Base-by-base conservation (phyloP, 1,139 yeast species). In the Protomyces macrosporus region DNA sequence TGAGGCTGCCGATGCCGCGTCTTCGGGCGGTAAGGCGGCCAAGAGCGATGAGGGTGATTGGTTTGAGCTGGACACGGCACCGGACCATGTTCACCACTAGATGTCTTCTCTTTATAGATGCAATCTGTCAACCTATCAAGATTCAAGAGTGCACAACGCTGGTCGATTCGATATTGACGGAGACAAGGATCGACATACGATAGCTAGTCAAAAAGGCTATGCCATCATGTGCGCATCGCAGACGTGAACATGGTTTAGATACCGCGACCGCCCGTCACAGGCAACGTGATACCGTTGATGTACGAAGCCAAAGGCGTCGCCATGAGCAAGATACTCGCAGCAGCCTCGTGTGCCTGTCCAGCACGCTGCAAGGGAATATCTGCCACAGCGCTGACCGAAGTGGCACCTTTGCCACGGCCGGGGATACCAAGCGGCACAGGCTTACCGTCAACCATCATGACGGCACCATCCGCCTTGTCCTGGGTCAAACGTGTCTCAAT, bases 171-270 rank as follows among this genome's bases (percentile, higher is more conserved):
- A 23, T 23, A 23, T 23, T 23, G 23, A 23, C 23, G 2, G 23
- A 23, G 23, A 23, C 23, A 23, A 23, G 23, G 23, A 23, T 23
- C 23, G 23, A 23, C n/a, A 37, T 39, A 39, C 14, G 42, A 9
- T 2, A 3, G 14, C 42, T 39, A 39, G 12, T 12, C 12, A 39
- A 9, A 12, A 14, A 36, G 39, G 12, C 39, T 36, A 9, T 12
- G 12, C 9, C 39, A 36, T 1, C 9, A 36, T 9, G 12, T 36
- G 39, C 9, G 12, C 23, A 23, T 23, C 23, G 2, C 23, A 1
- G 23, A 23, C 2, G 23, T 23, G 23, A 23, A 7, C 86, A 83
- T 90, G 1, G 53, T n/a, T n/a, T 50, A 50, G 53, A 50, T 50
- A 33, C 63, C 63, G 10, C 63, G 45, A 10, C 63, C 63, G 7